Evolutionary conservation across 495 filamentous ascomycete species (phyloP).

Genomic region (Aspergillus steynii): DNA sequence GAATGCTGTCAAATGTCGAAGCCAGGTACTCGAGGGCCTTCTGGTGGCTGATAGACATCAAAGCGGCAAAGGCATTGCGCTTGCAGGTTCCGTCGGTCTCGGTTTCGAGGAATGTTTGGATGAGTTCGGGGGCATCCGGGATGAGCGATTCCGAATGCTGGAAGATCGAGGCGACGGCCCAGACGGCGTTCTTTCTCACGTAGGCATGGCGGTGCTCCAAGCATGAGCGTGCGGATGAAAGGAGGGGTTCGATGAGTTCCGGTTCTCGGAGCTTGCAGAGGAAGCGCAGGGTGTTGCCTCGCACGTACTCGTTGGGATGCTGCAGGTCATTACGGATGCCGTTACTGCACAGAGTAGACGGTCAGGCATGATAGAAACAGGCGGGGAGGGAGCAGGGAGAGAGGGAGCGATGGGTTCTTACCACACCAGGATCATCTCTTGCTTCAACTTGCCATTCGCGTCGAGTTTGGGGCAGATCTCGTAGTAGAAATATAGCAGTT

Average conservation of each 20-base stretch:
- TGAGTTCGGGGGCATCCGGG: conserved; percentile 91
- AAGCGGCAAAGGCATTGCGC: conserved; percentile 93
- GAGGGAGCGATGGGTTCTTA: conserved; percentile 43
- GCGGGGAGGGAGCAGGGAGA: not conserved
- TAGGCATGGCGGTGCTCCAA: conserved; percentile 96
- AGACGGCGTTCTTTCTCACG: conserved; percentile 96
- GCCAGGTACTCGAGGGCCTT: conserved; percentile 88
- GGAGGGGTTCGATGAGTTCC: conserved; percentile 92
- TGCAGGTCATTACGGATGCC: conserved; percentile 97
- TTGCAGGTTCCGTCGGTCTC: conserved; percentile 97
- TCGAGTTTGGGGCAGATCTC: conserved; percentile 98
- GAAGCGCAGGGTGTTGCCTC: conserved; percentile 95
- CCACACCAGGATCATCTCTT: conserved; percentile 99
- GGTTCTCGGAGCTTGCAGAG: conserved; percentile 94
- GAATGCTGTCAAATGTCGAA: conserved; percentile 89
- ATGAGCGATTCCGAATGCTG: conserved; percentile 89
- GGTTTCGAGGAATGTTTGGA: conserved; percentile 83
- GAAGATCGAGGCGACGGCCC: conserved; percentile 90
- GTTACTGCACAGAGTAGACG: conserved; percentile 59
- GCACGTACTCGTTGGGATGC: conserved; percentile 97
- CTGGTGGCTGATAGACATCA: conserved; percentile 88
- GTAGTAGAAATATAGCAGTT: conserved; percentile 98
- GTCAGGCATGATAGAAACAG: conserved; percentile 20
- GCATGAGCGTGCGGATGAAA: conserved; percentile 87
- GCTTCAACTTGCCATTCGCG: conserved; percentile 87